Conservation (phyloP, 2,329 filamentous ascomycete genomes). For the Emmonsiellopsis sp. region DNA sequence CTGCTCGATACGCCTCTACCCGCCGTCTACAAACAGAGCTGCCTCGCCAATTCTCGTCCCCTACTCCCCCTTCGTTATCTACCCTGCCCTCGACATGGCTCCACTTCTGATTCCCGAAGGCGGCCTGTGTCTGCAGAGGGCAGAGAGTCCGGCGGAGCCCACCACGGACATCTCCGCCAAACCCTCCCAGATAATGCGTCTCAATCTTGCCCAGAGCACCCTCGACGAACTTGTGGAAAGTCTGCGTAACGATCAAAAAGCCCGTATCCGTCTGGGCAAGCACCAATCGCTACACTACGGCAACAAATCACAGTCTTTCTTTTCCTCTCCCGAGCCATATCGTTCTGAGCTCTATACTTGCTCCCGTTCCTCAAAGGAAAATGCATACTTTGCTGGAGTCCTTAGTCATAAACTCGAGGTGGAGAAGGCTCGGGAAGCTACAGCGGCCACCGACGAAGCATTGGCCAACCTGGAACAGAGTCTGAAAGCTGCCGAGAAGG, state of each 20-base stretch:
- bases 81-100: slow-evolving; percentile 19
- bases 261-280: slow-evolving; percentile 39
- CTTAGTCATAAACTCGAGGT: slow-evolving; percentile 50
- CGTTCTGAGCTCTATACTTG: slow-evolving; percentile 49
- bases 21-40: slow-evolving; percentile 14
- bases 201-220: slow-evolving; percentile 35
- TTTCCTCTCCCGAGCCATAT: slow-evolving; percentile 43
- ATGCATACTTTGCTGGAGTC: slow-evolving; percentile 46
- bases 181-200: slow-evolving; percentile 36
- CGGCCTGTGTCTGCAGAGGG: slow-evolving; percentile 31
- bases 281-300: slow-evolving; percentile 48
- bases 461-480: slow-evolving; percentile 50
- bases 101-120: slow-evolving; percentile 27
- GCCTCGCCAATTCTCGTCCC: slow-evolving; percentile 19
- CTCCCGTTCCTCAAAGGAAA: slow-evolving; percentile 31
- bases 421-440: slow-evolving; percentile 45
- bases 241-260: slow-evolving; percentile 33
- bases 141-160: slow-evolving; percentile 17
- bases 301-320: slow-evolving; percentile 46
- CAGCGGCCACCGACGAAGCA: slow-evolving; percentile 49
- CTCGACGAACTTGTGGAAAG: slow-evolving; percentile 37
- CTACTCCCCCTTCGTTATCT: background rate
- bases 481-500: slow-evolving; percentile 49
- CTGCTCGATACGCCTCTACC: slow-evolving; percentile 3
- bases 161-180: slow-evolving; percentile 20